phyloP scores from a whole-genome alignment of 2,329 filamentous ascomycete genomes.

The Erysiphe pulchra region DNA sequence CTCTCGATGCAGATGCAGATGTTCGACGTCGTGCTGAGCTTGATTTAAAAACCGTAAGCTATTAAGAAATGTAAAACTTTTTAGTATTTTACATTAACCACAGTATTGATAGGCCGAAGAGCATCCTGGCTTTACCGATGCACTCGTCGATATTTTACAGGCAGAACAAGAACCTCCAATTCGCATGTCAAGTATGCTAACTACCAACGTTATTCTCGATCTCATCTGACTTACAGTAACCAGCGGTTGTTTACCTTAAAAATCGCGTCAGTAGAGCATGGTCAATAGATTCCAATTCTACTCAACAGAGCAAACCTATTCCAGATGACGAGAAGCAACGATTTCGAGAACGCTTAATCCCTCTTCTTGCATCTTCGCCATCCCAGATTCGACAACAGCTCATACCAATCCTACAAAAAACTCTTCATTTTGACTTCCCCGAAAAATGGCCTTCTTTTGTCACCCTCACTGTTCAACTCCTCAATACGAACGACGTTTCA shows the following conservation, averaged over 20 bases:
- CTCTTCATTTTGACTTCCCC: slow-evolving; percentile 88
- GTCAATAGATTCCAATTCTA: slow-evolving; percentile 46
- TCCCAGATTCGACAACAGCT: slow-evolving; percentile 75
- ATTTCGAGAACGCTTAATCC: slow-evolving; percentile 70
- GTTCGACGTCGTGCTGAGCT: slow-evolving; percentile 52
- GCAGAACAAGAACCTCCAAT: slow-evolving; percentile 65
- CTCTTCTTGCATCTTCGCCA: slow-evolving; percentile 58
- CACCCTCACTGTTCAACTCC: slow-evolving; percentile 69
- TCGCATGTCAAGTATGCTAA: slow-evolving; percentile 58
- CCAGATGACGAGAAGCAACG: slow-evolving; percentile 70
- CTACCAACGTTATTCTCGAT: slow-evolving; percentile 8
- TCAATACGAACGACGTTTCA: slow-evolving; percentile 62
- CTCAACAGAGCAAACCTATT: slow-evolving; percentile 40
- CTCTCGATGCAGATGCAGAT: slow-evolving; percentile 49
- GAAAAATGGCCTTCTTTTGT: slow-evolving; percentile 85
- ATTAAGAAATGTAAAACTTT: slow-evolving; percentile 3
- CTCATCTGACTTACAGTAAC: slow-evolving; percentile 10
- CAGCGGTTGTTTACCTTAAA: slow-evolving; percentile 93
- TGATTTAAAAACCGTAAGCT: slow-evolving; percentile 53
- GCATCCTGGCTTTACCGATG: slow-evolving; percentile 70
- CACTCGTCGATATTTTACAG: slow-evolving; percentile 73
- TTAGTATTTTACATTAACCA: not conserved
- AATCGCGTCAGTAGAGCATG: slow-evolving; percentile 89
- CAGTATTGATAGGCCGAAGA: slow-evolving; percentile 48
- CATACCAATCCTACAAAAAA: slow-evolving; percentile 81